Evolutionary conservation across 306 rosid genomes (phyloP), one percentile per base, ranked within the genome.

Genomic region (Bauhinia variegata): DNA sequence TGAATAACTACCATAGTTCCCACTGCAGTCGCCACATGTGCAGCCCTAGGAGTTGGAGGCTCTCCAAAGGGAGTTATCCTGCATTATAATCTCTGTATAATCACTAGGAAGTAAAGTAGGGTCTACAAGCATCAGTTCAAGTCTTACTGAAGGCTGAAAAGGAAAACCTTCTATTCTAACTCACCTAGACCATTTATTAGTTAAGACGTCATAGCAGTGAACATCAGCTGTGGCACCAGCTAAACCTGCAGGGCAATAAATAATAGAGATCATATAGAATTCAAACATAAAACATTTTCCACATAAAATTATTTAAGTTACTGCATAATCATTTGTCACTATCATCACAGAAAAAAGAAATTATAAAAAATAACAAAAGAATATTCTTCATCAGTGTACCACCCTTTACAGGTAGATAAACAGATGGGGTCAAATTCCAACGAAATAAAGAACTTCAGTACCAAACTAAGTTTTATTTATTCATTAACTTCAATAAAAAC

Each of bases 1-100:
- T 95, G 99, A 82, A 95, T 91, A 73, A 95, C 97, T 52, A 95
- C 97, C 99, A 95, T 95, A 14, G 97, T 95, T 75, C 99, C 99
- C 19, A 95, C 99, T 68, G 99, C 99, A 76, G 99, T 95, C 9
- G 99, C 99, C 65, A 91, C 99, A 70, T 95, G 99, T 53, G 99
- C 99, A 11, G 99, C 99, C 85, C 99, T 85, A n/a, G 97, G 97
- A 55, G 99, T 86, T 34, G 99, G 99, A 33, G 97, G 96, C 60
- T 95, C 99, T 32, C 99, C 97, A 66, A 85, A 87, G 69, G 99
- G 97, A 52, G 88, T 82, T 76, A 95, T 86, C 83, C 99, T 95
- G 86, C 74, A 78, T 73, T 42, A 59, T 47, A 65, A 44, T 17
- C 53, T 13, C 38, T n/a, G 37, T 42, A 12, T 65, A 63, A 76